Evolutionary conservation across 2,329 filamentous ascomycete genomes (phyloP).

Genomic region (Coniochaeta prunicola): DNA sequence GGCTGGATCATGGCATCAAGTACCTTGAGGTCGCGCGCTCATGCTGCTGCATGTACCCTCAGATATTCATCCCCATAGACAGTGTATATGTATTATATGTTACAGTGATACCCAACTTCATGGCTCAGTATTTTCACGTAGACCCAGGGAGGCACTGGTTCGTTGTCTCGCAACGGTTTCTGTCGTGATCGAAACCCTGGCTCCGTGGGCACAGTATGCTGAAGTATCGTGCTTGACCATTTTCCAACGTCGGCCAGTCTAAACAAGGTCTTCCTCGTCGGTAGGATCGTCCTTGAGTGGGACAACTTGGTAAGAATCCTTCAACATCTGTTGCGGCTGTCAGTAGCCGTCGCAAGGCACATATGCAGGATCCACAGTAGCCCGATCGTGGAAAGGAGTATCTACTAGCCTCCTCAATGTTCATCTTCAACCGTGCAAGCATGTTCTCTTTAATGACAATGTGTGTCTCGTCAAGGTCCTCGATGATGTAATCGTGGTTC

Average conservation of each 20-base stretch:
- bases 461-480: constrained; percentile 71
- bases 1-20: background rate
- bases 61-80: background rate
- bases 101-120: background rate
- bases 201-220: background rate
- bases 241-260: background rate
- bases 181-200: background rate
- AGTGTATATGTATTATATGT: background rate
- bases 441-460: constrained; percentile 70
- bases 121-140: background rate
- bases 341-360: background rate
- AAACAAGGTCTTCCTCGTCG: background rate
- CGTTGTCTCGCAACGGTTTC: background rate
- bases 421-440: constrained; percentile 58
- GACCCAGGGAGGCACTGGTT: background rate
- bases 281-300: background rate
- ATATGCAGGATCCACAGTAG: background rate
- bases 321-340: background rate
- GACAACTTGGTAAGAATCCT: background rate
- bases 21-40: background rate
- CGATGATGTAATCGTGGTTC: constrained; percentile 68
- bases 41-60: background rate
- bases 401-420: constrained; percentile 62
- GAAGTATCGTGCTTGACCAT: background rate
- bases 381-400: constrained; percentile 5